A percentile compares a stretch with the other conserved stretches of the same genome.
Conservation (phyloP, 1,139 yeast genomes). For the Saccharomyces hybrid region DNA sequence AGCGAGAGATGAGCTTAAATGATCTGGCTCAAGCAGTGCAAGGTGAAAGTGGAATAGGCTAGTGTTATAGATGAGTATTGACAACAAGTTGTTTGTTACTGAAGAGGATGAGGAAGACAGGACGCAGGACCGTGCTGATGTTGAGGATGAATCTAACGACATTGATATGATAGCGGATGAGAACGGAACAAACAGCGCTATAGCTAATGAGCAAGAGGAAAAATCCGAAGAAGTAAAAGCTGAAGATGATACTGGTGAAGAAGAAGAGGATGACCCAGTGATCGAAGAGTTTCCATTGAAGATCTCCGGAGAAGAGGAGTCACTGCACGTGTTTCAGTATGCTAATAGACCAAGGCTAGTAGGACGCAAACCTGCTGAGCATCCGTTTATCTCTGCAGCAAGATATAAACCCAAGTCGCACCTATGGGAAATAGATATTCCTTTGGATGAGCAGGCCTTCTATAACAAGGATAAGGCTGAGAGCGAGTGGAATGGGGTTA, state of each 20-base stretch:
- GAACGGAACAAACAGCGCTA: constrained; percentile 7
- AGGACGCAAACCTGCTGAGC: constrained; percentile 38
- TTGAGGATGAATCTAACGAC: background rate
- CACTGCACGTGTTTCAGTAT: constrained; percentile 53
- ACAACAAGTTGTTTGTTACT: constrained; percentile 21
- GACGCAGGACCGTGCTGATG: constrained; percentile 3
- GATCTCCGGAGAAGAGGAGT: constrained; percentile 31
- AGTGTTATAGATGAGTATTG: constrained; percentile 2
- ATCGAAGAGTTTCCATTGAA: constrained; percentile 68
- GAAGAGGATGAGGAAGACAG: constrained; percentile 20
- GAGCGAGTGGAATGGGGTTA: constrained; percentile 45
- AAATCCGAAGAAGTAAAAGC: constrained; percentile 8
- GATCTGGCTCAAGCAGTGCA: background rate
- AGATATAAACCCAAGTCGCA: constrained; percentile 57
- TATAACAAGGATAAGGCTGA: constrained; percentile 58
- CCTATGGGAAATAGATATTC: constrained; percentile 61
- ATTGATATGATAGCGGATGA: background rate
- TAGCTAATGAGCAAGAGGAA: constrained; percentile 1
- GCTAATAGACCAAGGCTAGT: constrained; percentile 57
- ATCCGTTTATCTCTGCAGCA: constrained; percentile 41
- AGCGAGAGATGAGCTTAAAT: background rate
- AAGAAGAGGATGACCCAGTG: constrained; percentile 63
- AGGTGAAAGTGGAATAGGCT: background rate
- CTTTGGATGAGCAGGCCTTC: constrained; percentile 52
- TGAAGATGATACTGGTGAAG: constrained; percentile 3